A percentile compares a stretch with the other conserved stretches of the same genome.
phyloP scores from a whole-genome alignment of 2,329 filamentous ascomycete genomes.

The Ophiostoma australiae region DNA sequence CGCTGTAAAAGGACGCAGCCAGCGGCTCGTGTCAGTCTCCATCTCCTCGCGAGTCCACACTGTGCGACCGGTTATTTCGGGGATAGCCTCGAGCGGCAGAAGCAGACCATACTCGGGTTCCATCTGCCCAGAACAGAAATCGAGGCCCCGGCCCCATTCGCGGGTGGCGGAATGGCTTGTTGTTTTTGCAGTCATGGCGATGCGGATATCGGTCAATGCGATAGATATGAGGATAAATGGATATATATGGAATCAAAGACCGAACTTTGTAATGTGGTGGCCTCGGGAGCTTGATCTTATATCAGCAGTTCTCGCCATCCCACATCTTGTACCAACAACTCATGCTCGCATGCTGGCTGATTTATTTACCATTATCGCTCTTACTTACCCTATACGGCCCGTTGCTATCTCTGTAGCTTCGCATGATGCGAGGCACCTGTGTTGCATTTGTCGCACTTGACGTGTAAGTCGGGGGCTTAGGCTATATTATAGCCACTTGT shows the following conservation, averaged over 20 bases:
- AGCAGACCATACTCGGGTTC: not conserved
- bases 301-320: not conserved
- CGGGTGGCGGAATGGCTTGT: not conserved
- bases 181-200: not conserved
- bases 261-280: not conserved
- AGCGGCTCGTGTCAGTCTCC: not conserved
- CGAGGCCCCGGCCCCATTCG: not conserved
- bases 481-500: not conserved
- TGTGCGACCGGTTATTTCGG: not conserved
- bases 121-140: not conserved
- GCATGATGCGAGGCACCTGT: not conserved
- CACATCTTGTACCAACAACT: not conserved
- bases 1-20: not conserved
- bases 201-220: not conserved
- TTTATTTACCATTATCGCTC: not conserved
- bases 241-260: not conserved
- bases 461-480: not conserved
- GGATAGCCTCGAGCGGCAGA: not conserved
- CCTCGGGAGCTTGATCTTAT: not conserved
- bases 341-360: not conserved
- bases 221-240: not conserved
- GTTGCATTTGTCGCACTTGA: not conserved
- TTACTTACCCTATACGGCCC: conserved; percentile 5
- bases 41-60: conserved; percentile 7
- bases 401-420: not conserved